These are phyloP conservation scores for Fraxinus nigra DNA, from an alignment of 305 asterid species.

Conservation along the genomic window DNA sequence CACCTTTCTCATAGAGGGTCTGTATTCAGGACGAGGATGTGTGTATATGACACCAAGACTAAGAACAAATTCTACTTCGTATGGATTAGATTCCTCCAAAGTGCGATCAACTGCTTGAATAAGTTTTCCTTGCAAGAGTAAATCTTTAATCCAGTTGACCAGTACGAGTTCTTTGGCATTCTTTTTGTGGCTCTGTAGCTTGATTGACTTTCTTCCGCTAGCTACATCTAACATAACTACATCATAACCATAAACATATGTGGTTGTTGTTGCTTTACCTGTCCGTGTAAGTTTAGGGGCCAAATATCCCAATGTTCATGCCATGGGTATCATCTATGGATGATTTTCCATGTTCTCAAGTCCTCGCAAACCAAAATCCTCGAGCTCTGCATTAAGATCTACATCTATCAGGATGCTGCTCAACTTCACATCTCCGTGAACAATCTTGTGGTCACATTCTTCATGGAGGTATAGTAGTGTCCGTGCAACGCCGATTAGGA, in stretches of 20 bases:
- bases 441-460: conserved; percentile 4
- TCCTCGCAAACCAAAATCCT: conserved; percentile 16
- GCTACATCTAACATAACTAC: conserved; percentile 14
- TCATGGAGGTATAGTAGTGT: conserved; percentile 9
- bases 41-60: conserved; percentile 6
- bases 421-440: conserved; percentile 8
- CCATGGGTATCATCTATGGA: conserved; percentile 2
- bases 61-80: conserved; percentile 1
- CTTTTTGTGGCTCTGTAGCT: neutral
- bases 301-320: neutral
- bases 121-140: conserved; percentile 1
- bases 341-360: neutral
- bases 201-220: conserved; percentile 16
- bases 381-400: neutral
- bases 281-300: conserved; percentile 1
- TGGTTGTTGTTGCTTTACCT: conserved; percentile 5
- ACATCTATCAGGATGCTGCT: conserved; percentile 13
- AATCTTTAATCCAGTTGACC: conserved; percentile 3
- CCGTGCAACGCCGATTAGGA: neutral
- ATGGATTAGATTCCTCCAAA: neutral
- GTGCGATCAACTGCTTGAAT: conserved; percentile 6
- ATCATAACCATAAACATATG: conserved; percentile 16
- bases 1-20: conserved; percentile 10
- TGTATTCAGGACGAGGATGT: conserved; percentile 12
- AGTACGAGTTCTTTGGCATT: neutral